Base-by-base conservation (phyloP, 1,284 basidiomycete species). In the Laetiporus sulphureus region DNA sequence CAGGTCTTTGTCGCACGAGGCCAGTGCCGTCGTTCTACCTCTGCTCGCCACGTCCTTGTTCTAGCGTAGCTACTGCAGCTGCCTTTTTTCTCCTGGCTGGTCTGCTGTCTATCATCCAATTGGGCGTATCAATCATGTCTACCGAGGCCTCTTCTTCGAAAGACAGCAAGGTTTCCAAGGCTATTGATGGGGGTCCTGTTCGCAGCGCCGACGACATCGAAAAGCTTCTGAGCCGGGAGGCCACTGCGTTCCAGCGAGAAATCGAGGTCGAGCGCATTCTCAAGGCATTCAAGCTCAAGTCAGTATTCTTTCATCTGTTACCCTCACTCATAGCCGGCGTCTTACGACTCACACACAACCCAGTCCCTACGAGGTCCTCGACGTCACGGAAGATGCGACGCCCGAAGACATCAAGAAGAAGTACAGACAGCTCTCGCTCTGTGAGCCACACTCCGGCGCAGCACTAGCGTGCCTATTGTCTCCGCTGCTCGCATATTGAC, bases 221-320 rank as follows among this genome's bases (percentile, higher is more conserved):
- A 46, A 84, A 77, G 59, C 64, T 90, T 5, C 71, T 90, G 31
- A 82, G 69, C 38, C 71, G 83, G 36, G 86, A 90, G 57, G 84
- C 86, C 0, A 79, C 80, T n/a, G 86, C 83, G 3, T 83, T 90
- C 56, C 83, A 89, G 54, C 73, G 87, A 30, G 86, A 90, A 59
- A 63, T 87, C 18, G 86, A 90, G 58, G 85, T 89, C n/a, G 86
- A 90, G 41, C 79, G 86, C 16, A 90, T 91, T 48, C 66, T 91
- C 25, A 83, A 82, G 55, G 80, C 87, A 1, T 90, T 91, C 71
- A 90, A 84, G 58, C 72, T 91, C 52, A 91, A 90, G 85, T 89
- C 47, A 44, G 79, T 63, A 35, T 4, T 20, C 15, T 12, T 30
- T 10, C 21, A 23, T 16, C 34, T 24, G 20, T 36, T 13, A 24